Evolutionary conservation across 768 basidiomycete genomes (phyloP).

Genomic region (Hygrophoropsis aurantiaca): DNA sequence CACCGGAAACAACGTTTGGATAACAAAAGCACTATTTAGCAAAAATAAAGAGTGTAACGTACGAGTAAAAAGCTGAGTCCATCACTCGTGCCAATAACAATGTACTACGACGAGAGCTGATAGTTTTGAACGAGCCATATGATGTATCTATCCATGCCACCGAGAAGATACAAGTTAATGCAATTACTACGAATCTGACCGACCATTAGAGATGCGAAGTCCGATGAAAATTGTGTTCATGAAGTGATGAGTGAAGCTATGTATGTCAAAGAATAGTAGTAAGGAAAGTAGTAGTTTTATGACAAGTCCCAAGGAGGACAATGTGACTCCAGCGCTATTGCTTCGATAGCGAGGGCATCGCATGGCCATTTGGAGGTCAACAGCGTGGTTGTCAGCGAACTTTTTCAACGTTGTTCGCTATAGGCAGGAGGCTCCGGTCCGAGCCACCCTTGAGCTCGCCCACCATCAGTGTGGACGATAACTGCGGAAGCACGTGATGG

Average conservation of each 20-base stretch:
- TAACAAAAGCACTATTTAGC: too few relatives aligned
- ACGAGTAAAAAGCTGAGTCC: too few relatives aligned
- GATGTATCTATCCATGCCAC: too few relatives aligned
- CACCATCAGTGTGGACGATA: slow-evolving; percentile 28
- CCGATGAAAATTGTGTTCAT: slow-evolving; percentile 12
- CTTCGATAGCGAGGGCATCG: background rate
- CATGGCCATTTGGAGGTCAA: background rate
- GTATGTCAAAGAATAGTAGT: slow-evolving; percentile 5
- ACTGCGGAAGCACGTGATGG: slow-evolving; percentile 7
- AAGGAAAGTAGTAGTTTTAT: slow-evolving; percentile 5
- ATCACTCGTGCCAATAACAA: too few relatives aligned
- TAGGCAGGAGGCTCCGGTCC: slow-evolving; percentile 21
- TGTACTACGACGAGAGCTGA: too few relatives aligned
- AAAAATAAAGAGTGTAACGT: too few relatives aligned
- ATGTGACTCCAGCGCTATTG: slow-evolving; percentile 9
- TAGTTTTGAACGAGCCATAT: too few relatives aligned
- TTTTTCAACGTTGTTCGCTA: slow-evolving; percentile 9
- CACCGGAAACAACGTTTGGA: too few relatives aligned
- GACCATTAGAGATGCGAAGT: slow-evolving; percentile 13
- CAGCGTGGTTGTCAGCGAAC: background rate
- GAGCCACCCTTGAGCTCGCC: slow-evolving; percentile 6
- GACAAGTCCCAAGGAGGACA: slow-evolving; percentile 2
- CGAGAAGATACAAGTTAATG: too few relatives aligned
- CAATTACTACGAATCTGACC: too few relatives aligned
- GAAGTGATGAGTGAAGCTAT: background rate